Conservation (phyloP, 306 rosid genomes). For the Lupinus albus region DNA sequence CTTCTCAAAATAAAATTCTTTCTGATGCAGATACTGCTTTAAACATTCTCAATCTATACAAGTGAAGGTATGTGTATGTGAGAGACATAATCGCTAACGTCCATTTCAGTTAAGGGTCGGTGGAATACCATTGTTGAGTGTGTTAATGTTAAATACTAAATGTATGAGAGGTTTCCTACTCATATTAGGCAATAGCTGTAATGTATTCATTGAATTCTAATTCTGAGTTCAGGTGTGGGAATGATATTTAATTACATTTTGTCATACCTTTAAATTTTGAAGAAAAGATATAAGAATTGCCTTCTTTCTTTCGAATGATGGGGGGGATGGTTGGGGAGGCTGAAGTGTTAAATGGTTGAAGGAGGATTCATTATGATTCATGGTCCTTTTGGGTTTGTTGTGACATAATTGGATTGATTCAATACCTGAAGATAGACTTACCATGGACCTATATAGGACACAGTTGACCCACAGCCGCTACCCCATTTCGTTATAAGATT, state of each 20-base stretch:
- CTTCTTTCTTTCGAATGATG: not conserved
- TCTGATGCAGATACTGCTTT: slow-evolving; percentile 44
- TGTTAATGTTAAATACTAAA: slow-evolving; percentile 11
- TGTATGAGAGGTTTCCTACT: slow-evolving; percentile 31
- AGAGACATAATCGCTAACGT: slow-evolving; percentile 33
- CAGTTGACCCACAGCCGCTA: slow-evolving; percentile 28
- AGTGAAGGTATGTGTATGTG: slow-evolving; percentile 26
- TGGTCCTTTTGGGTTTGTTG: slow-evolving; percentile 6
- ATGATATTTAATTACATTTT: slow-evolving; percentile 17
- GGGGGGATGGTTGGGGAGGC: slow-evolving; percentile 16
- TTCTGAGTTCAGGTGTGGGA: slow-evolving; percentile 26
- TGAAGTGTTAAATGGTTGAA: not conserved
- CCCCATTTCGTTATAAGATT: slow-evolving; percentile 1
- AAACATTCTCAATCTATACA: slow-evolving; percentile 23
- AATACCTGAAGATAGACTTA: slow-evolving; percentile 33
- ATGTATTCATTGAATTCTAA: slow-evolving; percentile 31
- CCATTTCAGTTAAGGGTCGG: slow-evolving; percentile 34
- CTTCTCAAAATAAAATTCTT: slow-evolving; percentile 32
- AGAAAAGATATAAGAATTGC: not conserved
- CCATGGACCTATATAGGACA: slow-evolving; percentile 11
- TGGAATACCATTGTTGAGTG: slow-evolving; percentile 38
- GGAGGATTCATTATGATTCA: slow-evolving; percentile 30
- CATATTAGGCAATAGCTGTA: slow-evolving; percentile 32
- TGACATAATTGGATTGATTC: slow-evolving; percentile 27
- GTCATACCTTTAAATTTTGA: not conserved